Evolutionary conservation across 371 early-diverging fungal species (phyloP).

Genomic region (Parasitella parasitica): DNA sequence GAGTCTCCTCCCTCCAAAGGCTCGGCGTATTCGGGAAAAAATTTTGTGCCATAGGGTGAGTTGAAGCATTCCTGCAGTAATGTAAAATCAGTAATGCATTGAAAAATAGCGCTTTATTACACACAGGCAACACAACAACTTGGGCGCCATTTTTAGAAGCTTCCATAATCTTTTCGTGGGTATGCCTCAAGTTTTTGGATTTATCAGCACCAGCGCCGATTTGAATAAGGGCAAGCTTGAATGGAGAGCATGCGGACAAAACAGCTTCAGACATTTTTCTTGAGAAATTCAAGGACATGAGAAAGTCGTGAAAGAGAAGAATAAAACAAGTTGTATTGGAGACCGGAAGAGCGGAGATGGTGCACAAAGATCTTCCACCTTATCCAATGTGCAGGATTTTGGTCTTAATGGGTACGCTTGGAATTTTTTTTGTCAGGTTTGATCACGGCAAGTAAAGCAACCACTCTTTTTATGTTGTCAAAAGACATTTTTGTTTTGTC

Average conservation of each 20-base stretch:
- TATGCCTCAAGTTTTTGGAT: conserved; percentile 73
- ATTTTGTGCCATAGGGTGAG: conserved; percentile 89
- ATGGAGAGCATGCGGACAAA: conserved; percentile 35
- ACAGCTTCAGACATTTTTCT: conserved; percentile 14
- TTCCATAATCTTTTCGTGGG: conserved; percentile 74
- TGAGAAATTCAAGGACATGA: not conserved
- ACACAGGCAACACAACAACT: conserved; percentile 88
- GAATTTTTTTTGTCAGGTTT: no score
- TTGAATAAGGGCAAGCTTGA: conserved; percentile 80
- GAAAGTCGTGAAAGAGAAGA: not conserved
- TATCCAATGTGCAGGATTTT: no score
- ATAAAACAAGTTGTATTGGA: not conserved
- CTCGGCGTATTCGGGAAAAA: conserved; percentile 83
- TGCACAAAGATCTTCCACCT: no score
- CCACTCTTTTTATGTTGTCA: no score
- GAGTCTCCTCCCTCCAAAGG: conserved; percentile 60
- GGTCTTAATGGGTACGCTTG: no score
- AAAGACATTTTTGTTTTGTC: no score
- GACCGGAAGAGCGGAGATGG: no score
- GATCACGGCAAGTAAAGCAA: no score
- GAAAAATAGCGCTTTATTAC: no score
- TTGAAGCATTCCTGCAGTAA: conserved; percentile 87
- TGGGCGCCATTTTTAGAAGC: conserved; percentile 83
- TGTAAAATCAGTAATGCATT: no score
- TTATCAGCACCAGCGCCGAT: conserved; percentile 68